Base-by-base conservation (phyloP, 148 eudicot genomes). In the Polygonum maritimum region DNA sequence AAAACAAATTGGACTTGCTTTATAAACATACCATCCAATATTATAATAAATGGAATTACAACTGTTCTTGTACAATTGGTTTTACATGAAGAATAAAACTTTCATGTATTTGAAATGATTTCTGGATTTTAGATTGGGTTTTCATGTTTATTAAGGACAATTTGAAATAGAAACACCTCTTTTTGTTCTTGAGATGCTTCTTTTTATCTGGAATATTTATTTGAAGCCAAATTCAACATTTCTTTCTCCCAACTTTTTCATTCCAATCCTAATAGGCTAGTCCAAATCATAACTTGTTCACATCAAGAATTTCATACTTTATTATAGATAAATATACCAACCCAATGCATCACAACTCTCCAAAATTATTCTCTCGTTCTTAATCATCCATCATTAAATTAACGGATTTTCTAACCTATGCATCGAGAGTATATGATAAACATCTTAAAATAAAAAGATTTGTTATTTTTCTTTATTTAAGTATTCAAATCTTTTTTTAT, bases 121-220 rank as follows among this genome's bases (percentile, higher is more conserved):
- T 51, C 4, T 3, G 57, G 19, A 51, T 51, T 51, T 44, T 44
- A 44, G 47, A 9, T 44, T 6, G 11, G 10, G 47, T 44, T 44
- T 41, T 44, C 47, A 44, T 6, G 47, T 10, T 44, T 44, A 26
- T 2, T 22, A 60, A 35, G 1, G 45, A 35, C 19, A 67, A 15
- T 36, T 54, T 54, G 7, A 67, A 33, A 45, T 67, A 13, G 44
- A 33, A 67, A 45, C 19, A n/a, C n/a, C n/a, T n/a, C n/a, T n/a
- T n/a, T n/a, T n/a, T n/a, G n/a, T n/a, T n/a, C n/a, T n/a, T n/a
- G n/a, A n/a, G n/a, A 2, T 36, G 71, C 71, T 35, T 67, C 71
- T 67, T 67, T 67, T 35, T 35, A 67, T 67, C 71, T 67, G 21
- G 71, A 67, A 67, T 67, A 67, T 67, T 36, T 35, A 14, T 33